Conservation (phyloP, 1,284 basidiomycete species). For the Ganoderma multipileum region DNA sequence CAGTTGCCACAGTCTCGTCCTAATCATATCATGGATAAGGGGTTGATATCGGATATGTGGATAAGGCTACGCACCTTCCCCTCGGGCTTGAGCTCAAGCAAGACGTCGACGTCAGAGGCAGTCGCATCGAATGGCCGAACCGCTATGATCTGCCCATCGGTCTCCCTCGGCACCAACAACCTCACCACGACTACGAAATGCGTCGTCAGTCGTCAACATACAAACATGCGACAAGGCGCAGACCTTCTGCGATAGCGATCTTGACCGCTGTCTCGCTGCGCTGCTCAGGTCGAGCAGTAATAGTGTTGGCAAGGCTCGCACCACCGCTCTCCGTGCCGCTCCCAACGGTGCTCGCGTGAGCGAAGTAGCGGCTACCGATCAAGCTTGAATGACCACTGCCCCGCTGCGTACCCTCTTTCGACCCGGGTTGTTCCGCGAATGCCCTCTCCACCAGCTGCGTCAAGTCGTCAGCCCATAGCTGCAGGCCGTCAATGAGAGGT, state of each 20-base stretch:
- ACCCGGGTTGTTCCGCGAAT: conserved; percentile 30
- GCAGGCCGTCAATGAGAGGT: conserved; percentile 72
- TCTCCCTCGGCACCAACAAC: conserved; percentile 49
- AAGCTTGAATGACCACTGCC: conserved; percentile 69
- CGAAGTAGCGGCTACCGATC: conserved; percentile 86
- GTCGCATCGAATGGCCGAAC: conserved; percentile 61
- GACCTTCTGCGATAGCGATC: conserved; percentile 65
- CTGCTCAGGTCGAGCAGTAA: conserved; percentile 33
- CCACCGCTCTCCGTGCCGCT: conserved; percentile 47
- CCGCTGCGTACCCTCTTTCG: conserved; percentile 40
- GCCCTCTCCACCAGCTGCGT: conserved; percentile 67
- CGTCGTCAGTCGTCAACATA: conserved; percentile 1
- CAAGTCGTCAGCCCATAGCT: conserved; percentile 87
- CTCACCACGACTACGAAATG: conserved; percentile 47
- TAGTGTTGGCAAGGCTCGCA: conserved; percentile 35
- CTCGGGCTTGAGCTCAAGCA: conserved; percentile 73
- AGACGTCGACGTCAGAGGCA: conserved; percentile 68
- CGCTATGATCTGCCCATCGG: conserved; percentile 21
- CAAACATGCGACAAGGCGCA: conserved; percentile 19
- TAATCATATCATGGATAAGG: conserved; percentile 36
- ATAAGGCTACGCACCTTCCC: conserved; percentile 59
- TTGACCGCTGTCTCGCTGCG: conserved; percentile 58
- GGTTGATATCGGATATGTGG: not conserved
- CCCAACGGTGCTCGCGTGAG: conserved; percentile 55
- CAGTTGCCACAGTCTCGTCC: conserved; percentile 75